Conservation (phyloP, 2,329 filamentous ascomycete species). For the Metarhizium sp. region DNA sequence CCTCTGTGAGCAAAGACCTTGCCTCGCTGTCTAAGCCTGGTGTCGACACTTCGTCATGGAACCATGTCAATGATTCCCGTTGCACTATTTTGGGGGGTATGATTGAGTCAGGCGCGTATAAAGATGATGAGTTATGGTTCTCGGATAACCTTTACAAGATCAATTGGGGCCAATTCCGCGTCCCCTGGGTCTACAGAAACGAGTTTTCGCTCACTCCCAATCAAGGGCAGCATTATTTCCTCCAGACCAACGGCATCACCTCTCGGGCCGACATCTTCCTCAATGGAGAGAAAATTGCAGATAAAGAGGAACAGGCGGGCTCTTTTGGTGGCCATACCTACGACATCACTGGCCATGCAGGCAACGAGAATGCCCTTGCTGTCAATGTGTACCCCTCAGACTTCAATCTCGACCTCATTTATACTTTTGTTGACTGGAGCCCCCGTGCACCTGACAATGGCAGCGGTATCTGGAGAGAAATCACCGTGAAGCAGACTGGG, state of each 20-base stretch:
- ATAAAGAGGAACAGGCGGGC: conserved; percentile 39
- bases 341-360: conserved; percentile 38
- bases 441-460: conserved; percentile 48
- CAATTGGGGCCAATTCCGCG: conserved; percentile 35
- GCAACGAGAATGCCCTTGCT: conserved; percentile 38
- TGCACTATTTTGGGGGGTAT: conserved; percentile 50
- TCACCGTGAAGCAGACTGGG: conserved; percentile 46
- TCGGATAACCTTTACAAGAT: conserved; percentile 36
- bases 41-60: conserved; percentile 40
- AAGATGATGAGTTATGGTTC: conserved; percentile 45
- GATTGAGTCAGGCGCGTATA: conserved; percentile 40
- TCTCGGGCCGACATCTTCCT: conserved; percentile 51
- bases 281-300: conserved; percentile 44
- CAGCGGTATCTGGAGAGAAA: conserved; percentile 52
- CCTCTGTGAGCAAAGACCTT: conserved; percentile 24
- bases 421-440: conserved; percentile 25
- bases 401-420: conserved; percentile 48
- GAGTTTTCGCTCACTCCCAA: conserved; percentile 33
- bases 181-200: conserved; percentile 50
- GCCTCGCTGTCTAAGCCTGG: conserved; percentile 30
- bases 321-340: conserved; percentile 47
- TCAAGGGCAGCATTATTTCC: conserved; percentile 33
- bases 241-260: conserved; percentile 50
- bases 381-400: conserved; percentile 48
- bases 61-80: conserved; percentile 33